Base-by-base conservation (phyloP, 2,329 filamentous ascomycete genomes). In the Aspergillus felis region DNA sequence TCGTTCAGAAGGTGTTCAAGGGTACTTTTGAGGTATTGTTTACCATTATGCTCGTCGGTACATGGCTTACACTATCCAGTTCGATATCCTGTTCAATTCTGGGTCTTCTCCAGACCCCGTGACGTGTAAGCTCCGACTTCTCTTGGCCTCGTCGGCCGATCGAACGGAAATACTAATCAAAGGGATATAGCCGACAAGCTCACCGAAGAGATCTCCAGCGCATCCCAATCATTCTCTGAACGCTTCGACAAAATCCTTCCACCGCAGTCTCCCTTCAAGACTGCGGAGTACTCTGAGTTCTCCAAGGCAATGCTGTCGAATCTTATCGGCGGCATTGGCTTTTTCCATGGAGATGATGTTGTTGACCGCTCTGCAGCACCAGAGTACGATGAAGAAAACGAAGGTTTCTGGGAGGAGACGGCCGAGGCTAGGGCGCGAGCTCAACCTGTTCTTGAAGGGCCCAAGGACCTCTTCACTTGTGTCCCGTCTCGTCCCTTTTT, bases 401-500 rank as follows among this genome's bases (percentile, higher is more conserved):
- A 97, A 74, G 89, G 90, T 0, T 97, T 97, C 76, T 97, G 93
- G 92, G 88, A 94, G 70, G 92, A 95, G 64, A 86, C 94, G 20
- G 92, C 88, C 2, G 87, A 89, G 68, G 93, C 92, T 4, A 84
- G 91, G 57, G 83, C 80, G 25, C 85, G 86, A 58, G 87, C 85
- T 55, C 76, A 85, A 61, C 87, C 92, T 62, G 80, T 85, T 58
- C 76, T 88, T 0, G 92, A 95, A 69, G 91, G 91, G 0, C 91
- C 93, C 1, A 90, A 88, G 55, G 91, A 96, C 72, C 84, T 99
- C 2, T 97, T 92, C 72, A 95, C 92, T 6, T 91, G 87, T 66
- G 88, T 97, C 56, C 94, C 94, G 0, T 97, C 93, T 8, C 83
- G 94, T 4, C 90, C 94, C 0, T 99, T 99, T 79, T 99, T 99